Conservation (phyloP, 1,284 basidiomycete genomes). For the Chondrostereum purpureum region DNA sequence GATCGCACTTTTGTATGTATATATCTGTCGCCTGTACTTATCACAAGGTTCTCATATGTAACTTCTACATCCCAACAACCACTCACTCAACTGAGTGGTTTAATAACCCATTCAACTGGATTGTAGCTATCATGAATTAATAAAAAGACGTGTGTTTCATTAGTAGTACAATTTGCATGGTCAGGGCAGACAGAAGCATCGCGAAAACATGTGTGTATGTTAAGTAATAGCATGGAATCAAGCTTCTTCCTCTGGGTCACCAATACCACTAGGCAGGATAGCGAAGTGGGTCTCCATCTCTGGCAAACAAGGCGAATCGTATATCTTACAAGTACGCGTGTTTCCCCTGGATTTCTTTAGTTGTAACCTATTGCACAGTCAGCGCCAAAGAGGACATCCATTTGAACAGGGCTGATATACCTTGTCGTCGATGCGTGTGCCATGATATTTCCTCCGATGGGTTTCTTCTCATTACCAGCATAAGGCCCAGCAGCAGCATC, state of each 20-base stretch:
- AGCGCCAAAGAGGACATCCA: conserved; percentile 6
- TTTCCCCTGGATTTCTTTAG: conserved; percentile 91
- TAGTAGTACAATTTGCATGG: neutral
- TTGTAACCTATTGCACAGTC: conserved; percentile 54
- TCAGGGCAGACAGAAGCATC: neutral
- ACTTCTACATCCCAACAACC: conserved; percentile 4
- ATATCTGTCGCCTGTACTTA: neutral
- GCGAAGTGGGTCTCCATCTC: conserved; percentile 96
- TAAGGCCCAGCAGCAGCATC: conserved; percentile 91
- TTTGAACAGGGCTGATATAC: too few relatives aligned
- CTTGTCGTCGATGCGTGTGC: conserved; percentile 94
- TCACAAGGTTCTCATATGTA: neutral
- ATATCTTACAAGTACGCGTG: conserved; percentile 94
- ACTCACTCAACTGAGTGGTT: conserved; percentile 5
- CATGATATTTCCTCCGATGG: conserved; percentile 95
- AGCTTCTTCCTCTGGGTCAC: conserved; percentile 85
- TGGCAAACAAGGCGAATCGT: conserved; percentile 96
- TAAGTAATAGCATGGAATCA: conserved; percentile 22
- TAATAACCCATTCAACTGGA: conserved; percentile 31
- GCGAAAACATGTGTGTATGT: conserved; percentile 7
- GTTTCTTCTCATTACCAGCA: conserved; percentile 91
- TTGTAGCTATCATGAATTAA: conserved; percentile 3
- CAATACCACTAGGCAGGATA: conserved; percentile 84
- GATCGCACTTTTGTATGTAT: too few relatives aligned
- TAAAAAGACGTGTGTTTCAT: neutral